These are phyloP conservation scores for Megacollybia platyphylla DNA, from an alignment of 1,284 basidiomycete species.

Conservation along the genomic window DNA sequence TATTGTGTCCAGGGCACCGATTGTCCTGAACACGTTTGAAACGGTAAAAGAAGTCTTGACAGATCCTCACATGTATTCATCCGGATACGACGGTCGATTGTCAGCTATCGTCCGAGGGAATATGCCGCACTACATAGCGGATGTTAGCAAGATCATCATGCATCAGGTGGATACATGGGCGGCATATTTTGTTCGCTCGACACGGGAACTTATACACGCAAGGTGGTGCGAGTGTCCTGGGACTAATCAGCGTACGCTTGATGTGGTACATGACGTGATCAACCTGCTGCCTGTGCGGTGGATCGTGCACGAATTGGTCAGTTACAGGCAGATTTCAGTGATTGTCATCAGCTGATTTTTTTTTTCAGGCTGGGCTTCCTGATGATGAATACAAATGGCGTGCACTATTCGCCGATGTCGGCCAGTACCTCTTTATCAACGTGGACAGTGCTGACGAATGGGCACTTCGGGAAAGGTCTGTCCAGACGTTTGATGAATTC, in stretches of 20 bases:
- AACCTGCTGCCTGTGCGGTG: conserved; percentile 1
- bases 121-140: not conserved
- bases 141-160: not conserved
- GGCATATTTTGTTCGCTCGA: not conserved
- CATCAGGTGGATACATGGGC: conserved; percentile 2
- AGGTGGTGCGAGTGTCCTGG: not conserved
- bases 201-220: not conserved
- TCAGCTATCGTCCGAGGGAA: conserved; percentile 8
- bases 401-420: conserved; percentile 38
- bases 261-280: not conserved
- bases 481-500: conserved; percentile 26
- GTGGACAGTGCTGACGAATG: conserved; percentile 43
- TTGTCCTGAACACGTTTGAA: conserved; percentile 17
- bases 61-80: conserved; percentile 15
- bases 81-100: conserved; percentile 17
- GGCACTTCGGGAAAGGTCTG: conserved; percentile 36
- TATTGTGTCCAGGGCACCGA: not conserved
- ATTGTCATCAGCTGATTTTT: conserved; percentile 8
- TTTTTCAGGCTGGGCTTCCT: conserved; percentile 35
- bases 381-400: conserved; percentile 45
- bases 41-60: conserved; percentile 23
- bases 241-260: not conserved
- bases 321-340: conserved; percentile 4
- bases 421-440: conserved; percentile 49
- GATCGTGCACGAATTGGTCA: conserved; percentile 8